Evolutionary conservation across 192 early-diverging fungal species (phyloP).

Genomic region (Funneliformis mosseae): DNA sequence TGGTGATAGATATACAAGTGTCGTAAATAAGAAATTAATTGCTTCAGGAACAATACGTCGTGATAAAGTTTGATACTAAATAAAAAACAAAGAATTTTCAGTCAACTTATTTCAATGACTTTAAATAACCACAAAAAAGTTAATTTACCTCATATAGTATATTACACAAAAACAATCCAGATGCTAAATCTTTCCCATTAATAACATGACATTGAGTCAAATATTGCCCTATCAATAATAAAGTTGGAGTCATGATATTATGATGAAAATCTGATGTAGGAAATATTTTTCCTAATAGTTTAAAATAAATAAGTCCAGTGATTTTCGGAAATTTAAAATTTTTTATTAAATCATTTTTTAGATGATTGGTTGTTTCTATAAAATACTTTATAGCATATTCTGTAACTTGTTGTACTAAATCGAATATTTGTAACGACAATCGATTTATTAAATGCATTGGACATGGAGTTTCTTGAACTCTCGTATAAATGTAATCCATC

Average conservation of each 20-base stretch:
- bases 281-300: slow-evolving; percentile 74
- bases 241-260: slow-evolving; percentile 81
- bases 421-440: background rate
- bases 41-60: slow-evolving; percentile 78
- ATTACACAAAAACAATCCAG: slow-evolving; percentile 80
- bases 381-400: slow-evolving; percentile 52
- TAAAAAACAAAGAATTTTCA: slow-evolving; percentile 19
- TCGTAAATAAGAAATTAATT: slow-evolving; percentile 62
- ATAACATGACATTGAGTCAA: slow-evolving; percentile 65
- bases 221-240: slow-evolving; percentile 78
- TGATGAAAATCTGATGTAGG: slow-evolving; percentile 94
- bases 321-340: slow-evolving; percentile 49
- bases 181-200: slow-evolving; percentile 60
- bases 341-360: slow-evolving; percentile 29
- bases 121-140: background rate
- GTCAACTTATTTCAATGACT: background rate
- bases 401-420: background rate
- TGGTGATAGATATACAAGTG: slow-evolving; percentile 51
- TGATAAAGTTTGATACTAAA: slow-evolving; percentile 64
- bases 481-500: background rate
- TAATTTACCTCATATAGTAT: slow-evolving; percentile 62
- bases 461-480: background rate
- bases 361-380: slow-evolving; percentile 55
- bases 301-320: slow-evolving; percentile 67
- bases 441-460: background rate